Conservation (phyloP, 1,139 yeast genomes). For the Yamadazyma conglobata region DNA sequence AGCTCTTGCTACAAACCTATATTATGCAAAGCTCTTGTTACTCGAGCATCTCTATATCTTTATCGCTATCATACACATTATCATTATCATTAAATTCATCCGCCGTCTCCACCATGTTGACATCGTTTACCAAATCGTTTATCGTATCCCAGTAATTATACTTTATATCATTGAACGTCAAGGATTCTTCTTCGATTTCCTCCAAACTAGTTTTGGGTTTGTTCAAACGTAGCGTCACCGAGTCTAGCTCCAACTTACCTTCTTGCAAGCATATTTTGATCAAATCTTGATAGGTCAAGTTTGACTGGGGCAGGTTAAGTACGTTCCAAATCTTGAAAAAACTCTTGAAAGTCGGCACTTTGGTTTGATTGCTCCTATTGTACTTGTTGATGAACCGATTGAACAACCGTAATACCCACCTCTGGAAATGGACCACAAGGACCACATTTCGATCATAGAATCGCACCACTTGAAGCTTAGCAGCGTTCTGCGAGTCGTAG, state of each 20-base stretch:
- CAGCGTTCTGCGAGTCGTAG: slow-evolving; percentile 18
- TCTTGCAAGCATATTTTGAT: slow-evolving; percentile 26
- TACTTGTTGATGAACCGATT: slow-evolving; percentile 33
- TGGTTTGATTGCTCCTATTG: slow-evolving; percentile 19
- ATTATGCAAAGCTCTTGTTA: too few species aligned
- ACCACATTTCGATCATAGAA: slow-evolving; percentile 26
- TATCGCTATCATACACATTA: too few species aligned
- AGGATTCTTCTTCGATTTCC: slow-evolving; percentile 15
- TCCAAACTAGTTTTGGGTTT: slow-evolving; percentile 14
- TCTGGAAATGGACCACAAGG: slow-evolving; percentile 28
- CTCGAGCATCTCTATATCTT: too few species aligned
- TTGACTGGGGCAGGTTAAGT: slow-evolving; percentile 10
- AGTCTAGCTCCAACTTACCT: slow-evolving; percentile 22
- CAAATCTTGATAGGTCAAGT: slow-evolving; percentile 23
- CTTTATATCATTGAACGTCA: slow-evolving; percentile 19
- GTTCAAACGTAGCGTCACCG: slow-evolving; percentile 9
- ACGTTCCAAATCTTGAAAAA: slow-evolving; percentile 19
- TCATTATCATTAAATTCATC: too few species aligned
- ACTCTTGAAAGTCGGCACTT: slow-evolving; percentile 19
- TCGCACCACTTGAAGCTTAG: slow-evolving; percentile 14
- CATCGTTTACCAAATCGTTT: slow-evolving; percentile 24
- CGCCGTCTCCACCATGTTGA: slow-evolving; percentile 27
- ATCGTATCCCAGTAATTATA: slow-evolving; percentile 39
- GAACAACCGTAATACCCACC: slow-evolving; percentile 38
- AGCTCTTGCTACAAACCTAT: too few species aligned